phyloP scores from a whole-genome alignment of 2,329 filamentous ascomycete species.

The Coleophoma cylindrospora region DNA sequence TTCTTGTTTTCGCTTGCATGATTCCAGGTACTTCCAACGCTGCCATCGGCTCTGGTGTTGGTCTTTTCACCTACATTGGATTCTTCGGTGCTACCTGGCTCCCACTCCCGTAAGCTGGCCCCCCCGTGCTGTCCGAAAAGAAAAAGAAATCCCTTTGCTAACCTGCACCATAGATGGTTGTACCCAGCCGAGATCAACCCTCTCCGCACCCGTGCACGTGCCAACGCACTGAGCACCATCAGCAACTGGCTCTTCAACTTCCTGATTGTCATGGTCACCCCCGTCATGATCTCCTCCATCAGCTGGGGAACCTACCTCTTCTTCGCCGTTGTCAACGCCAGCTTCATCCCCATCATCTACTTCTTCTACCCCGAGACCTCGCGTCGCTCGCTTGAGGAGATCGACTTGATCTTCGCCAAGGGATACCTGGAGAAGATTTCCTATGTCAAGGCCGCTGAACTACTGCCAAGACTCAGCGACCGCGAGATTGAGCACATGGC shows the following conservation, averaged over 20 bases:
- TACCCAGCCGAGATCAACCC: slow-evolving; percentile 59
- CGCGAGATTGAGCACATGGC: slow-evolving; percentile 43
- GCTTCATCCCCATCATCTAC: slow-evolving; percentile 32
- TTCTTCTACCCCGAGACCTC: slow-evolving; percentile 44
- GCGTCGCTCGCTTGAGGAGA: slow-evolving; percentile 57
- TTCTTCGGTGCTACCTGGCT: slow-evolving; percentile 58
- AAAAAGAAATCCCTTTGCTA: no score
- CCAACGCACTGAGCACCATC: slow-evolving; percentile 58
- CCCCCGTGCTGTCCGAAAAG: no score
- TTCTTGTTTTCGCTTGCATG: slow-evolving; percentile 39
- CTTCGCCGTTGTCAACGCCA: slow-evolving; percentile 31
- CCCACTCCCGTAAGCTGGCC: slow-evolving; percentile 38
- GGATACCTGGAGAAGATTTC: slow-evolving; percentile 52
- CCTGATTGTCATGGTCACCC: slow-evolving; percentile 36
- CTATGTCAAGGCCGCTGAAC: slow-evolving; percentile 52
- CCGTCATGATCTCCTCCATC: slow-evolving; percentile 29
- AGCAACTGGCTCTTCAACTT: slow-evolving; percentile 51
- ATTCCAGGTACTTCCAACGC: slow-evolving; percentile 24
- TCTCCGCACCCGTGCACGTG: slow-evolving; percentile 53
- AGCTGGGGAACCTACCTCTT: slow-evolving; percentile 31
- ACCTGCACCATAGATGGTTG: slow-evolving; percentile 35
- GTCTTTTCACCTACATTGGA: slow-evolving; percentile 58
- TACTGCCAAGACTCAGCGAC: slow-evolving; percentile 47
- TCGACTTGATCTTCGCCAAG: slow-evolving; percentile 64
- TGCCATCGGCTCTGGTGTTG: slow-evolving; percentile 37